These are phyloP conservation scores for Talaromyces sp. DNA, from an alignment of 2,329 filamentous ascomycete genomes.

Conservation along the genomic window DNA sequence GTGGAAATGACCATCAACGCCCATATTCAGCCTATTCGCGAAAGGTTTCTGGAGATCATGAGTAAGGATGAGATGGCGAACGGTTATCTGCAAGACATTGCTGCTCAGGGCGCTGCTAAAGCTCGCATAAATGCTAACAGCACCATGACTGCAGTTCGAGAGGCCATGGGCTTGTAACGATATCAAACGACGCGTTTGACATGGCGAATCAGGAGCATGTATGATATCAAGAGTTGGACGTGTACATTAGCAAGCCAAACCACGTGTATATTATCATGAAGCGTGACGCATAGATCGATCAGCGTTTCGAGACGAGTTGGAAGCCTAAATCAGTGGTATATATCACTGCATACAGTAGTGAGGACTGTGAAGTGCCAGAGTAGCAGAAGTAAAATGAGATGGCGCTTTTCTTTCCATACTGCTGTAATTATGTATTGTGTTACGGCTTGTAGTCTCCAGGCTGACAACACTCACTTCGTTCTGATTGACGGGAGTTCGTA, in stretches of 20 bases:
- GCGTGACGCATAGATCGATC: background rate
- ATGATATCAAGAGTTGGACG: background rate
- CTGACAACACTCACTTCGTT: background rate
- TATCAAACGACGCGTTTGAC: background rate
- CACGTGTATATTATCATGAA: background rate
- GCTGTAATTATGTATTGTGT: background rate
- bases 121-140: slow-evolving; percentile 32
- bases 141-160: slow-evolving; percentile 33
- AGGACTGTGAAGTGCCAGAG: background rate
- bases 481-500: background rate
- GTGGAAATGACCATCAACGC: slow-evolving; percentile 50
- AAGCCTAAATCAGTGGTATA: background rate
- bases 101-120: slow-evolving; percentile 30
- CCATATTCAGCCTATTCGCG: slow-evolving; percentile 33
- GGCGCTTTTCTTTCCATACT: background rate
- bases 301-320: background rate
- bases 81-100: slow-evolving; percentile 30
- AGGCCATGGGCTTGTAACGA: slow-evolving; percentile 31
- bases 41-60: slow-evolving; percentile 33
- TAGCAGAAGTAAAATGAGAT: background rate
- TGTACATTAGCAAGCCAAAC: background rate
- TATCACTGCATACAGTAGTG: background rate
- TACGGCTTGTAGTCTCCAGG: background rate
- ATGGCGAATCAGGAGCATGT: background rate
- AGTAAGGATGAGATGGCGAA: slow-evolving; percentile 25